Evolutionary conservation across 768 basidiomycete genomes (phyloP), one percentile per base, ranked within the genome.

Genomic region (Boletus subparvulus): DNA sequence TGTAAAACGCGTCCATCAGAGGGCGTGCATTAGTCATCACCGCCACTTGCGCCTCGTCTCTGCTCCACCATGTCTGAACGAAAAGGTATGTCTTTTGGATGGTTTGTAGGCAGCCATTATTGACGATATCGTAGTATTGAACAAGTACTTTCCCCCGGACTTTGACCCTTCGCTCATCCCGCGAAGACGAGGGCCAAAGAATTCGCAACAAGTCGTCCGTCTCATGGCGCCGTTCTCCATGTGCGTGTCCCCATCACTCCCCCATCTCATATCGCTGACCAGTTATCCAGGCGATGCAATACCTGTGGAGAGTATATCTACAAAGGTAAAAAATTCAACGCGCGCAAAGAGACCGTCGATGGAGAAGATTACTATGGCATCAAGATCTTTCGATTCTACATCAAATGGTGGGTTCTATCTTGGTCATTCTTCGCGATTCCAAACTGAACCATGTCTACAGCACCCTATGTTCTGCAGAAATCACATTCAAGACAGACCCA

Each of bases 291-390:
- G 90, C 86, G 92, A 64, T 90, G 89, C 67, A 95, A 94, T 65
- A 92, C 92, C 4, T 99, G 97, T 65, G 97, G 95, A 47, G 97
- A 99, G 75, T 99, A 98, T 67, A 90, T 99, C 52, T 96, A 98
- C 75, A 98, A 99, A 72, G 97, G 97, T 46, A 99, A 99, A 80
- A 99, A 99, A 74, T 99, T 99, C 79, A 98, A 99, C 65, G 97
- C 97, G 6, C 83, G 96, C 47, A 98, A 99, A 71, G 97, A 99
- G 77, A 98, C 96, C 0, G 97, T 97, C 10, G 89, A 94, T 1
- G 94, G 92, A 0, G 96, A 98, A 70, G 94, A 97, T 62, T 99
- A 99, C 67, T 92, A 92, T 78, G 95, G 96, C 8, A 98, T 99
- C 79, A 98, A 97, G 76, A 94, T 93, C 53, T 94, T 94, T 71